Percentiles rank a stretch among this genome's conserved stretches.
Conservation (phyloP, 202 grass and related monocot genomes). For the Bolboschoenoplectus hybrid region DNA sequence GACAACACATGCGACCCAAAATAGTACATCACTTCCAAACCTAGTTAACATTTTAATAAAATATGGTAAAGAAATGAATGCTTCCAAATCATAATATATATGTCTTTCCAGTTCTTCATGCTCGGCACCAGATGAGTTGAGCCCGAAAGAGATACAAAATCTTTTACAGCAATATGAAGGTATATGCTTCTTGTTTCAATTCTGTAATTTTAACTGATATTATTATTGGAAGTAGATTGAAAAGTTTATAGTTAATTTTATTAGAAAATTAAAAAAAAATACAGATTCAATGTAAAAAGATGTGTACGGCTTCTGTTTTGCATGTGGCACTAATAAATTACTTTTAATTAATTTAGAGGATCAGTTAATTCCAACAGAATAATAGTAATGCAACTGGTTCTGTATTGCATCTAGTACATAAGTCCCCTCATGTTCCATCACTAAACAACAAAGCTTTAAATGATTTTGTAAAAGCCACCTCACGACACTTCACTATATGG, state of each 20-base stretch:
- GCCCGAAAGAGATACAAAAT: constrained; percentile 79
- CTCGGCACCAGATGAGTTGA: constrained; percentile 74
- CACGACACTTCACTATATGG: neutral
- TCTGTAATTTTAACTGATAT: constrained; percentile 1
- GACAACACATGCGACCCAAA: constrained; percentile 82
- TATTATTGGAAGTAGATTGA: neutral
- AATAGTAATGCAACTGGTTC: neutral
- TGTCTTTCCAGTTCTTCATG: constrained; percentile 70
- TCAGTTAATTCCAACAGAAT: neutral
- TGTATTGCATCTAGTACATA: neutral
- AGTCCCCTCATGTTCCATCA: neutral
- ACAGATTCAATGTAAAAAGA: constrained; percentile 12
- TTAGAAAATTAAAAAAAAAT: neutral
- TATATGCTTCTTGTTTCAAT: constrained; percentile 36
- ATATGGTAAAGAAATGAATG: constrained; percentile 3
- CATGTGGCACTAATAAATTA: neutral
- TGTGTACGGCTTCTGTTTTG: neutral
- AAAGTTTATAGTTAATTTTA: neutral
- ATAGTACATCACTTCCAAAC: constrained; percentile 53
- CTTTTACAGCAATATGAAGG: constrained; percentile 91
- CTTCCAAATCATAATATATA: constrained; percentile 35
- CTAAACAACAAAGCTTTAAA: neutral
- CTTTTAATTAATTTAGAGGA: neutral
- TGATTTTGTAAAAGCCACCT: constrained; percentile 13
- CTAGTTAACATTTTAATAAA: neutral